Conservation (phyloP, 2,329 filamentous ascomycete genomes). For the Colletotrichum sp. region DNA sequence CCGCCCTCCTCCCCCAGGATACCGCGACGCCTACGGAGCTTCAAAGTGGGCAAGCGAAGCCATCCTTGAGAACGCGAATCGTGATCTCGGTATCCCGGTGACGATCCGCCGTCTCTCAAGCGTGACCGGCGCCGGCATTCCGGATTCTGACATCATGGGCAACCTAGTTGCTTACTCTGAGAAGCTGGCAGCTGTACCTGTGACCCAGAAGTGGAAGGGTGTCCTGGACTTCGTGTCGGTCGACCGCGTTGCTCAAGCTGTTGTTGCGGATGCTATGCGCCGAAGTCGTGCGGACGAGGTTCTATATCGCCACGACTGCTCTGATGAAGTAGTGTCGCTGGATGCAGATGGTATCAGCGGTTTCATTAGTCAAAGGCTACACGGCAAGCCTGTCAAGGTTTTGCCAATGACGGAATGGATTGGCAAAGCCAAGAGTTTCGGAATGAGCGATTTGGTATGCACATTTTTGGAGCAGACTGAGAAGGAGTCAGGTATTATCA, state of each 20-base stretch:
- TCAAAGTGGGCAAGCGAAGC: constrained; percentile 40
- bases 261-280: neutral
- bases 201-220: neutral
- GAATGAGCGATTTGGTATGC: neutral
- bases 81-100: constrained; percentile 25
- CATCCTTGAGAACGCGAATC: constrained; percentile 29
- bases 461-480: neutral
- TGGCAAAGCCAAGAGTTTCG: neutral
- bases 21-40: constrained; percentile 33
- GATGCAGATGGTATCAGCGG: neutral
- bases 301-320: neutral
- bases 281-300: neutral
- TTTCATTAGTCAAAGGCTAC: neutral
- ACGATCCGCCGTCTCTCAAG: constrained; percentile 30
- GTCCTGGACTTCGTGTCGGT: neutral
- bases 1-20: constrained; percentile 23
- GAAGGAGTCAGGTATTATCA: neutral
- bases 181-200: neutral
- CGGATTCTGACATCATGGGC: neutral
- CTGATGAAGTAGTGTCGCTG: neutral
- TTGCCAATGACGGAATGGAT: neutral
- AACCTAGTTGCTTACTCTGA: neutral
- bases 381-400: neutral
- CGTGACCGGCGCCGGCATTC: neutral
- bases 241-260: neutral